These are phyloP conservation scores for Lachancea nothofagi DNA, from an alignment of 805 yeast genomes.

Conservation along the genomic window DNA sequence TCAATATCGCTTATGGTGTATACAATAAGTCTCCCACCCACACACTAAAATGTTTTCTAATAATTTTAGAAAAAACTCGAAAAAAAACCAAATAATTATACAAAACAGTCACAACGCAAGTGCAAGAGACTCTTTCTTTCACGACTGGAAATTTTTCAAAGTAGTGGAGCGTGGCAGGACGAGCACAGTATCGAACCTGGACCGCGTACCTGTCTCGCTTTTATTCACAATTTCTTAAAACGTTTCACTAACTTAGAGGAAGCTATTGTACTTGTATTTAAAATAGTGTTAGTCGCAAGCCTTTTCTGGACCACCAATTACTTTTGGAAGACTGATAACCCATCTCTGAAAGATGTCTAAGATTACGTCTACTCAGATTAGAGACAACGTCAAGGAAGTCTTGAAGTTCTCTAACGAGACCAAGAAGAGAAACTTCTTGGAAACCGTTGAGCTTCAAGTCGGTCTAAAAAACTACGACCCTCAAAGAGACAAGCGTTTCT, in stretches of 20 bases:
- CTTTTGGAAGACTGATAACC: constrained; percentile 65
- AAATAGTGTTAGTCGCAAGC: constrained; percentile 39
- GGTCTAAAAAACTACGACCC: constrained; percentile 99
- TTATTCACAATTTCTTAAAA: neutral
- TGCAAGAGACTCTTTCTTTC: too few relatives aligned
- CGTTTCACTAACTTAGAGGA: neutral
- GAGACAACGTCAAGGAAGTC: constrained; percentile 92
- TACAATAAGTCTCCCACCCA: too few relatives aligned
- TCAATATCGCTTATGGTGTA: too few relatives aligned
- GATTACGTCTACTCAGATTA: constrained; percentile 86
- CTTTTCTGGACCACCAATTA: constrained; percentile 48
- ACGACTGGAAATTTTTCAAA: neutral
- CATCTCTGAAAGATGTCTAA: constrained; percentile 60
- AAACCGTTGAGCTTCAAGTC: constrained; percentile 99
- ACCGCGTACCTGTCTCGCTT: neutral
- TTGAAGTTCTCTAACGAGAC: constrained; percentile 85
- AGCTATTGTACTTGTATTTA: neutral
- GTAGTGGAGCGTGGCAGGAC: neutral
- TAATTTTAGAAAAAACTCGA: constrained; percentile 6
- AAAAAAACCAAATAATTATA: constrained; percentile 1
- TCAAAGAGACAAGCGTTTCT: constrained; percentile 99
- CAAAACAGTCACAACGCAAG: constrained; percentile 3
- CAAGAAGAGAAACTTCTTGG: constrained; percentile 99
- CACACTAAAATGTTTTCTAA: too few relatives aligned
- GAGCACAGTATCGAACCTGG: neutral